A percentile compares a stretch with the other conserved stretches of the same genome.
phyloP scores from a whole-genome alignment of 208 protist genomes.

The Trypanosoma theileri region DNA sequence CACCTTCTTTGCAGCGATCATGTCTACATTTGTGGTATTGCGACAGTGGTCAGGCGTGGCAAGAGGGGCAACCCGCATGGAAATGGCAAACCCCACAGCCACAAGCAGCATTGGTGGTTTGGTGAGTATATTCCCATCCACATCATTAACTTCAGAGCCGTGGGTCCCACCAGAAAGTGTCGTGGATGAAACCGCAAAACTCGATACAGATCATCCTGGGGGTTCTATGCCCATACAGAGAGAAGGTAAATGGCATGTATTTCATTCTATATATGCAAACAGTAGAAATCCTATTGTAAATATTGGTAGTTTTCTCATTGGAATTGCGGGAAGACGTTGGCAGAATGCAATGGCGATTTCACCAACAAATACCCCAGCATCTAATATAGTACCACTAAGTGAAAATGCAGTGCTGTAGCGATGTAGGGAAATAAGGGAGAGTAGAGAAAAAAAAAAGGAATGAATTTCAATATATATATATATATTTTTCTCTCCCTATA shows the following conservation, averaged over 20 bases:
- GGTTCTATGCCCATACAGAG: neutral
- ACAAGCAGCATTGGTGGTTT: constrained; percentile 56
- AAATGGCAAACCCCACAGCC: constrained; percentile 76
- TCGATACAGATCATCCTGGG: neutral
- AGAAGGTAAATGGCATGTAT: too few relatives aligned
- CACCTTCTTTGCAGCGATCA: constrained; percentile 30
- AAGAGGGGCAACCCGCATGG: constrained; percentile 54
- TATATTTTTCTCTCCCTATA: constrained; percentile 6
- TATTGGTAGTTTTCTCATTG: constrained; percentile 31
- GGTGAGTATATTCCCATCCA: constrained; percentile 57
- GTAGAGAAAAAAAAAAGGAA: neutral
- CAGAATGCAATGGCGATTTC: constrained; percentile 57
- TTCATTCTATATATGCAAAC: constrained; percentile 48
- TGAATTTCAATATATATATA: constrained; percentile 9
- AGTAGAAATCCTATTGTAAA: constrained; percentile 42
- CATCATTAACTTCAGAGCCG: constrained; percentile 31
- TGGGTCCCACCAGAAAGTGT: constrained; percentile 39
- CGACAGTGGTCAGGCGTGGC: constrained; percentile 58
- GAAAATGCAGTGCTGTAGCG: neutral
- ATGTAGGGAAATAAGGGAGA: neutral
- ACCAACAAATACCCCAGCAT: constrained; percentile 49
- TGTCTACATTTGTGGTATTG: constrained; percentile 21
- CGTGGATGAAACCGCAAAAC: constrained; percentile 1
- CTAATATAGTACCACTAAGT: constrained; percentile 12
- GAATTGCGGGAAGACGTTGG: constrained; percentile 38